A percentile compares a stretch with the other conserved stretches of the same genome.
Evolutionary conservation across 352 stramenopile genomes (phyloP).

Genomic region (Phytophthora sojae): DNA sequence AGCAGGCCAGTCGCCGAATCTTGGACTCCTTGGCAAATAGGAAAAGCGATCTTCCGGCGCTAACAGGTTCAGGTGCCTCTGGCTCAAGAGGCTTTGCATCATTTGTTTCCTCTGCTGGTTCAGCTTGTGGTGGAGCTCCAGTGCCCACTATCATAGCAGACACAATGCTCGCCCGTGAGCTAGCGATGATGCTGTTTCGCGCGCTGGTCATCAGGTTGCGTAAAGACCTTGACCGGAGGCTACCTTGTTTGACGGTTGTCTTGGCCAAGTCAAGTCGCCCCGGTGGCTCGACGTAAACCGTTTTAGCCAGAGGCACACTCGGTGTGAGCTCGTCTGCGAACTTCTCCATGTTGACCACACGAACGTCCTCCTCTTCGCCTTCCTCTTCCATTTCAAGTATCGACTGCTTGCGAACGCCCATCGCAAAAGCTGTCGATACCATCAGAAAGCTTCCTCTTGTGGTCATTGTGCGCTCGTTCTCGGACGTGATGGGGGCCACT

Average conservation of each 20-base stretch:
- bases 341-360: slow-evolving; percentile 39
- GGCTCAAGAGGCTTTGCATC: background rate
- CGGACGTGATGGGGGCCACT: slow-evolving; percentile 39
- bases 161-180: slow-evolving; percentile 21
- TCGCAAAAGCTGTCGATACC: slow-evolving; percentile 14
- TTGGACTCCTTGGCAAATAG: slow-evolving; percentile 57
- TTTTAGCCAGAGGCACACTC: slow-evolving; percentile 31
- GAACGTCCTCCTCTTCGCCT: slow-evolving; percentile 45
- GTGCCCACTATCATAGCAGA: slow-evolving; percentile 19
- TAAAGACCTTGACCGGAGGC: slow-evolving; percentile 8
- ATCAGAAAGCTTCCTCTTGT: slow-evolving; percentile 22
- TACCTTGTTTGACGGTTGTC: background rate
- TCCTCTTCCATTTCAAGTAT: slow-evolving; percentile 41
- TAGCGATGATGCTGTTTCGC: slow-evolving; percentile 25
- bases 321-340: slow-evolving; percentile 38
- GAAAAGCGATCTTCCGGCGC: slow-evolving; percentile 46
- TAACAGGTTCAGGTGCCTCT: background rate
- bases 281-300: slow-evolving; percentile 29
- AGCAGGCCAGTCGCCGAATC: slow-evolving; percentile 46
- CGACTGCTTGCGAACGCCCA: slow-evolving; percentile 27
- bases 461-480: slow-evolving; percentile 31
- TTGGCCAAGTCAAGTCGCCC: slow-evolving; percentile 6
- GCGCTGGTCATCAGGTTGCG: slow-evolving; percentile 16
- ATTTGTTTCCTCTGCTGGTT: slow-evolving; percentile 9
- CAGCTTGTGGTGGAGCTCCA: background rate